phyloP scores from a whole-genome alignment of 1,284 basidiomycete species.

The Quambalaria eucalypti region DNA sequence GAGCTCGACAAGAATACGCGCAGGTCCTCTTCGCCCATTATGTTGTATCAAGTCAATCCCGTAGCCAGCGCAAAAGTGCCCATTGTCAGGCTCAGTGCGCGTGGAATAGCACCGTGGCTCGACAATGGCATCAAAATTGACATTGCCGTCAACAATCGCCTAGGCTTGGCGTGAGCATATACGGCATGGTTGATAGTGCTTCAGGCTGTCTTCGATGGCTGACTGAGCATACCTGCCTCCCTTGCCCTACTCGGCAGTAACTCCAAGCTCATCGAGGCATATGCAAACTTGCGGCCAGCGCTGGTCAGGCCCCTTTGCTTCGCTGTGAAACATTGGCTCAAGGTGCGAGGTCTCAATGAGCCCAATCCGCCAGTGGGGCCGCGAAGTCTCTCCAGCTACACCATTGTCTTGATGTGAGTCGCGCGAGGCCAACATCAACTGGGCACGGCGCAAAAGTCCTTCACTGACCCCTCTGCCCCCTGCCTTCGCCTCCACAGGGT shows the following conservation, averaged over 20 bases:
- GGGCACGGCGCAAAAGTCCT: background rate
- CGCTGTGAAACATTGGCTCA: conserved; percentile 34
- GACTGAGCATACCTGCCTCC: background rate
- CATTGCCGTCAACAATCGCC: conserved; percentile 37
- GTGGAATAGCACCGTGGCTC: too few relatives aligned
- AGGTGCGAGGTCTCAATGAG: conserved; percentile 26
- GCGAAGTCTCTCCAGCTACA: conserved; percentile 28
- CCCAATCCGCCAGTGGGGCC: conserved; percentile 8
- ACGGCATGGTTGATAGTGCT: too few relatives aligned
- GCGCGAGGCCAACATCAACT: background rate
- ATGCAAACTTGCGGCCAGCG: conserved; percentile 25
- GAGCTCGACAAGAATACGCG: background rate
- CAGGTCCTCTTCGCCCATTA: too few relatives aligned
- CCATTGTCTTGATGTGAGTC: conserved; percentile 20
- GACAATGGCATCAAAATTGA: conserved; percentile 12
- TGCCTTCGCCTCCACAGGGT: background rate
- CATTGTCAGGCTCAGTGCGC: conserved; percentile 10
- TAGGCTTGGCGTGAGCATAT: conserved; percentile 14
- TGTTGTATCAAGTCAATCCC: background rate
- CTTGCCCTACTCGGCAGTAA: conserved; percentile 6
- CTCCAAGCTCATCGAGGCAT: conserved; percentile 23
- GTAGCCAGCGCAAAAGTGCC: background rate
- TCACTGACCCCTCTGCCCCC: background rate
- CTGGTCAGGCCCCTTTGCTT: conserved; percentile 29
- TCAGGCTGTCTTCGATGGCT: background rate